Conservation (phyloP, 805 yeast species). For the Candida takata region DNA sequence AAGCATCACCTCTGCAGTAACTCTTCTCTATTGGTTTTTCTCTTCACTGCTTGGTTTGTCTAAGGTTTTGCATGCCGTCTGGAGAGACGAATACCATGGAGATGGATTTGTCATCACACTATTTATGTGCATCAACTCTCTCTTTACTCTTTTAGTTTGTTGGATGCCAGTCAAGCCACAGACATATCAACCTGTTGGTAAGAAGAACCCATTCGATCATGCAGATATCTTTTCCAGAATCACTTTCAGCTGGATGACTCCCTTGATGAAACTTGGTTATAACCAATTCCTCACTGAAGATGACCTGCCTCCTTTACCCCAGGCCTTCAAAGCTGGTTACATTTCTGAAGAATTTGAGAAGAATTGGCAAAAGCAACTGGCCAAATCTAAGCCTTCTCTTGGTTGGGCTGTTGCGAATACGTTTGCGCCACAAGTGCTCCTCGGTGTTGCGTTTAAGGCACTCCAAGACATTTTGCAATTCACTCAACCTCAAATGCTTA, state of each 20-base stretch:
- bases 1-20: slow-evolving; percentile 55
- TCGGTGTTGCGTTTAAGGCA: slow-evolving; percentile 70
- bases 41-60: slow-evolving; percentile 40
- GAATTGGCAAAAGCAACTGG: slow-evolving; percentile 58
- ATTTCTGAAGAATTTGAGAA: slow-evolving; percentile 44
- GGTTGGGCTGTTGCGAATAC: slow-evolving; percentile 54
- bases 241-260: slow-evolving; percentile 90
- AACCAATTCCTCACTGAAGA: slow-evolving; percentile 42
- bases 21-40: slow-evolving; percentile 73
- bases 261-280: slow-evolving; percentile 75
- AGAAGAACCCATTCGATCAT: slow-evolving; percentile 31
- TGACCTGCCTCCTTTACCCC: slow-evolving; percentile 80
- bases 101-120: slow-evolving; percentile 25
- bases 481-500: slow-evolving; percentile 76
- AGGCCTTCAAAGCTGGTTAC: slow-evolving; percentile 48
- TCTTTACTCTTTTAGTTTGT: slow-evolving; percentile 28
- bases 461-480: slow-evolving; percentile 77
- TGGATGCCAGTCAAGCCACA: slow-evolving; percentile 34
- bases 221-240: slow-evolving; percentile 67
- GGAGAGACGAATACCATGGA: slow-evolving; percentile 26
- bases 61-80: slow-evolving; percentile 33
- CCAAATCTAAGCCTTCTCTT: slow-evolving; percentile 45
- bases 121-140: slow-evolving; percentile 27
- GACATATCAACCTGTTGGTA: slow-evolving; percentile 32
- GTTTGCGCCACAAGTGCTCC: slow-evolving; percentile 61